phyloP scores from a whole-genome alignment of 2,329 filamentous ascomycete genomes.

The Paracorniculantispora psalliotae region DNA sequence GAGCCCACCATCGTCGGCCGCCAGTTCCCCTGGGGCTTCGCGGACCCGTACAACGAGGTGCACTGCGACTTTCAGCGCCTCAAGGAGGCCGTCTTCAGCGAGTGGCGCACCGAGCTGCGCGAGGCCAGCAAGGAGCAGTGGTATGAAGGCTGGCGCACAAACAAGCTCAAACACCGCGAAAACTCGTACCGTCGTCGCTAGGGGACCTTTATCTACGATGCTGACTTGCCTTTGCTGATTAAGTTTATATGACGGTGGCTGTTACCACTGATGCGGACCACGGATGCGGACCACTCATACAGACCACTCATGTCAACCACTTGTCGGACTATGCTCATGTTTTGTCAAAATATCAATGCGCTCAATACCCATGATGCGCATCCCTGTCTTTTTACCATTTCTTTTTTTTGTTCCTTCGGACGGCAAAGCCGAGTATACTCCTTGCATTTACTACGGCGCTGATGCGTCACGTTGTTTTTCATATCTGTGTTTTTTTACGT shows the following conservation, averaged over 20 bases:
- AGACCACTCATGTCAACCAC: no score
- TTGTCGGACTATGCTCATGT: no score
- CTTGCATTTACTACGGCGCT: constrained; percentile 2
- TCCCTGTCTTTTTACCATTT: background rate
- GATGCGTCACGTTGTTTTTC: background rate
- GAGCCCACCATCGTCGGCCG: constrained; percentile 75
- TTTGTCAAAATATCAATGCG: constrained; percentile 11
- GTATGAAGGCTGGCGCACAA: constrained; percentile 94
- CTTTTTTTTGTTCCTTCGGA: background rate
- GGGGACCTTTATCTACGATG: constrained; percentile 15
- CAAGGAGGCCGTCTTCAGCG: constrained; percentile 86
- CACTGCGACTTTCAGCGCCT: constrained; percentile 93
- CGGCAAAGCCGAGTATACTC: background rate
- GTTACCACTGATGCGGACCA: no score
- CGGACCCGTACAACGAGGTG: constrained; percentile 82
- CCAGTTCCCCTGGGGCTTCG: constrained; percentile 94
- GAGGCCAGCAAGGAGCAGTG: constrained; percentile 87
- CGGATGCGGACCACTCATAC: no score
- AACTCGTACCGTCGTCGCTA: constrained; percentile 33
- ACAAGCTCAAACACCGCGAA: constrained; percentile 54
- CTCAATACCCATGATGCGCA: no score
- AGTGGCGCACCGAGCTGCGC: constrained; percentile 88
- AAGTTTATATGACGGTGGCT: constrained; percentile 10
- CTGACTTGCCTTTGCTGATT: constrained; percentile 12
- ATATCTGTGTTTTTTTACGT: constrained; percentile 2